Percentiles rank a stretch among this genome's conserved stretches.
Evolutionary conservation across 164 flowering plant species (phyloP).

Genomic region (Liriodendron chinense): DNA sequence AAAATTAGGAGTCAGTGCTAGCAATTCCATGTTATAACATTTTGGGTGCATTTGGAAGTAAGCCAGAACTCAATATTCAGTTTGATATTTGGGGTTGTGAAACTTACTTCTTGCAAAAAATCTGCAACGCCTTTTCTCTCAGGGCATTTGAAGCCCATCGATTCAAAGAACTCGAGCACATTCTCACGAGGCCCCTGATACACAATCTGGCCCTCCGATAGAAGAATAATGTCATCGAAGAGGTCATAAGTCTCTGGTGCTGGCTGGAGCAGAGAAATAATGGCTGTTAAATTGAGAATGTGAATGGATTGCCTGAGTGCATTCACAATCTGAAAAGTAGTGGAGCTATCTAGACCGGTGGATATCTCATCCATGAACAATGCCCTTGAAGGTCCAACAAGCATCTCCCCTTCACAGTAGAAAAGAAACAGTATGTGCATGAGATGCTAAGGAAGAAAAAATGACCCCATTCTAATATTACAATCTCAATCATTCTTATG

Average conservation of each 20-base stretch:
- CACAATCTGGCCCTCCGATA: conserved; percentile 29
- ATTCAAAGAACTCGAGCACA: conserved; percentile 20
- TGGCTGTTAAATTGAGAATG: conserved; percentile 41
- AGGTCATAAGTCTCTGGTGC: conserved; percentile 54
- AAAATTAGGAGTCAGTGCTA: not conserved
- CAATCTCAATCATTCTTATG: not conserved
- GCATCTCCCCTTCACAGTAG: conserved; percentile 43
- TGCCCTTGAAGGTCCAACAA: conserved; percentile 47
- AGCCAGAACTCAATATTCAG: not conserved
- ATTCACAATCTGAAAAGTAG: conserved; percentile 60
- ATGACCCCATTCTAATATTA: not conserved
- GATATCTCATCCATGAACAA: conserved; percentile 32
- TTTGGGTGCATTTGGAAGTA: not conserved
- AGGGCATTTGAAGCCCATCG: conserved; percentile 17
- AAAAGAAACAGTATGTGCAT: not conserved
- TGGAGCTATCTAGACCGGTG: conserved; percentile 54
- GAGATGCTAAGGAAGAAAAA: not conserved
- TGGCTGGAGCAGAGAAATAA: conserved; percentile 54
- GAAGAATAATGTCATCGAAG: conserved; percentile 19
- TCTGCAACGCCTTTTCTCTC: conserved; percentile 18
- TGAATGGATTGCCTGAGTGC: conserved; percentile 42
- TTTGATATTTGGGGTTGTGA: no score
- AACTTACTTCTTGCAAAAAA: conserved; percentile 31
- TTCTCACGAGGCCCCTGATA: conserved; percentile 51
- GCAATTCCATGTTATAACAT: not conserved